Percentiles rank a stretch among this genome's conserved stretches.
These are phyloP conservation scores for Apophysomyces ossiformis DNA, from an alignment of 371 early-diverging fungal species.

Conservation along the genomic window DNA sequence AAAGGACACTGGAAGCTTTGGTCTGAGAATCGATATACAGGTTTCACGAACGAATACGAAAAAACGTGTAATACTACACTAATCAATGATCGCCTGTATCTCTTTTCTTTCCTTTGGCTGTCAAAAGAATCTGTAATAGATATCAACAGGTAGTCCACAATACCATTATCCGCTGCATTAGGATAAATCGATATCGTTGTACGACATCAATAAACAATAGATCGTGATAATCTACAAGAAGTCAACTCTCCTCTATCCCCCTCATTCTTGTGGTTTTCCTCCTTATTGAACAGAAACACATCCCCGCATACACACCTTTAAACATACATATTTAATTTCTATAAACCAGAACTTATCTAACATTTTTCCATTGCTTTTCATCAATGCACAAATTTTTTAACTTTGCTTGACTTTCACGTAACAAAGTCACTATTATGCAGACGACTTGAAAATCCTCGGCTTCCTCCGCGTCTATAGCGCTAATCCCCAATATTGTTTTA, in stretches of 20 bases:
- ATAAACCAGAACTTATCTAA: too few species aligned
- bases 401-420: too few species aligned
- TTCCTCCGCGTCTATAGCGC: too few species aligned
- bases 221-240: background rate
- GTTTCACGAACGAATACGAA: constrained; percentile 9
- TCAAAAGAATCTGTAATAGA: background rate
- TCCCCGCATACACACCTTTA: background rate
- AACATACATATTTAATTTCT: too few species aligned
- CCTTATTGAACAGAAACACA: background rate
- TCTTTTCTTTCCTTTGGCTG: background rate
- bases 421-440: too few species aligned
- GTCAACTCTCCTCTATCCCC: constrained; percentile 8
- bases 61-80: constrained; percentile 2
- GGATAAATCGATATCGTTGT: too few species aligned
- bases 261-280: background rate
- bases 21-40: constrained; percentile 7
- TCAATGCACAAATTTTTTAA: too few species aligned
- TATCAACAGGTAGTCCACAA: background rate
- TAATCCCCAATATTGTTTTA: too few species aligned
- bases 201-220: background rate
- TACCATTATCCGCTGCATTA: background rate
- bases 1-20: background rate
- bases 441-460: too few species aligned
- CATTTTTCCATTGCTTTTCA: too few species aligned
- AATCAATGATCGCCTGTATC: background rate